phyloP scores from a whole-genome alignment of 2,329 filamentous ascomycete genomes.

The Camptophora hylomeconis region DNA sequence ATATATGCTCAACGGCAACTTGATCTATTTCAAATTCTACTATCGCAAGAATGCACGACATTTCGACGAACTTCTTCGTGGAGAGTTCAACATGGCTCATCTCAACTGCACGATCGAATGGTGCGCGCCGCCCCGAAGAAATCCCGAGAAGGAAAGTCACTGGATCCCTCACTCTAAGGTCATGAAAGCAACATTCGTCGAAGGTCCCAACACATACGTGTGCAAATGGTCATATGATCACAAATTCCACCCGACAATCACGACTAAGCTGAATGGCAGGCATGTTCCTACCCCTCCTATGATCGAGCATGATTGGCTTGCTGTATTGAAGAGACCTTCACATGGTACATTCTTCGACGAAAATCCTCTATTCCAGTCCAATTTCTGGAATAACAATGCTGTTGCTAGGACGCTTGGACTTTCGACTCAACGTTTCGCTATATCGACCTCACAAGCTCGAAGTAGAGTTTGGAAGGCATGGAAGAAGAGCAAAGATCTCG shows the following conservation, averaged over 20 bases:
- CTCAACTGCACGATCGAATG: slow-evolving; percentile 42
- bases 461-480: slow-evolving; percentile 39
- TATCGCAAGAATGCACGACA: slow-evolving; percentile 42
- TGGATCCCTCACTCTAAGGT: slow-evolving; percentile 45
- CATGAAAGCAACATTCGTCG: slow-evolving; percentile 41
- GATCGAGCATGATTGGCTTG: slow-evolving; percentile 36
- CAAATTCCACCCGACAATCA: slow-evolving; percentile 35
- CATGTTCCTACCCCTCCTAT: slow-evolving; percentile 40
- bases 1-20: slow-evolving; percentile 38
- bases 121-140: slow-evolving; percentile 38
- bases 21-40: slow-evolving; percentile 41
- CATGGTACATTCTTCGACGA: slow-evolving; percentile 34
- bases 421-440: slow-evolving; percentile 24
- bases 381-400: slow-evolving; percentile 23
- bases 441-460: slow-evolving; percentile 36
- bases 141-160: slow-evolving; percentile 35
- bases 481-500: slow-evolving; percentile 33
- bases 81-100: slow-evolving; percentile 41
- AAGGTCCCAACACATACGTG: slow-evolving; percentile 40
- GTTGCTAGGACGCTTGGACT: slow-evolving; percentile 22
- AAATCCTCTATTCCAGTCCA: slow-evolving; percentile 39
- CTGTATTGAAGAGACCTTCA: slow-evolving; percentile 30
- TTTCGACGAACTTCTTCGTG: slow-evolving; percentile 42
- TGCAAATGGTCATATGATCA: slow-evolving; percentile 37
- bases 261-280: slow-evolving; percentile 37